Conservation (phyloP, 1,139 yeast species). For the Hemisphaericaspora subhashii region DNA sequence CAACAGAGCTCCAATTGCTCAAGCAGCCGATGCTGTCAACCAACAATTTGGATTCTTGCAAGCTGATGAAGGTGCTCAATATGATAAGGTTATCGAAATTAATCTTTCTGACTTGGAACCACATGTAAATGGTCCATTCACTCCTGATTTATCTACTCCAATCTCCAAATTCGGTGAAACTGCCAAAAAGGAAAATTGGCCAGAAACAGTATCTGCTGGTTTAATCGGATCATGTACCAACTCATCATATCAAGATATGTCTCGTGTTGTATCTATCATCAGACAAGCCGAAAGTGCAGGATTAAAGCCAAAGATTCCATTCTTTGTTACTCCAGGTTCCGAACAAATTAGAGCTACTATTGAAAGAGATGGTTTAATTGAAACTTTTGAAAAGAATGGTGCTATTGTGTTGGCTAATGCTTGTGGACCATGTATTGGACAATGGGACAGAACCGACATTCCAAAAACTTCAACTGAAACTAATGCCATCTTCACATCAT, state of each 20-base stretch:
- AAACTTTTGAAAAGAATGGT: conserved; percentile 79
- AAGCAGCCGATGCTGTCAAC: conserved; percentile 70
- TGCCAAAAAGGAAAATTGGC: conserved; percentile 75
- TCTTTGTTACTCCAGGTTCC: conserved; percentile 97
- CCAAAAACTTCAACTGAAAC: conserved; percentile 62
- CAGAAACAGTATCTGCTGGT: conserved; percentile 78
- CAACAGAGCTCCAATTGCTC: conserved; percentile 76
- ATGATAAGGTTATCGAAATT: conserved; percentile 81
- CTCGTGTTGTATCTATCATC: conserved; percentile 86
- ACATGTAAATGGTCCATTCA: conserved; percentile 90
- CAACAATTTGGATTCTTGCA: conserved; percentile 58
- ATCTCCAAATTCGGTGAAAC: conserved; percentile 67
- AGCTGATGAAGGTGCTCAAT: conserved; percentile 81
- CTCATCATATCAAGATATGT: conserved; percentile 97
- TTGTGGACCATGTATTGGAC: conserved; percentile 99
- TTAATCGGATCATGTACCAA: conserved; percentile 97
- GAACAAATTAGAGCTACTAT: conserved; percentile 97
- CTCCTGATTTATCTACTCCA: conserved; percentile 91
- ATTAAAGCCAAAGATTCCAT: conserved; percentile 87
- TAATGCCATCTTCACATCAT: conserved; percentile 91
- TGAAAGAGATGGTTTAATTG: conserved; percentile 87
- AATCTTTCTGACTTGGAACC: conserved; percentile 79
- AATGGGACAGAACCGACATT: conserved; percentile 84
- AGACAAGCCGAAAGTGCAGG: conserved; percentile 84
- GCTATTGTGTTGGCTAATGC: conserved; percentile 94